A percentile compares a stretch with the other conserved stretches of the same genome.
Conservation (phyloP, 164 flowering plant species). For the Vitis labrusca region DNA sequence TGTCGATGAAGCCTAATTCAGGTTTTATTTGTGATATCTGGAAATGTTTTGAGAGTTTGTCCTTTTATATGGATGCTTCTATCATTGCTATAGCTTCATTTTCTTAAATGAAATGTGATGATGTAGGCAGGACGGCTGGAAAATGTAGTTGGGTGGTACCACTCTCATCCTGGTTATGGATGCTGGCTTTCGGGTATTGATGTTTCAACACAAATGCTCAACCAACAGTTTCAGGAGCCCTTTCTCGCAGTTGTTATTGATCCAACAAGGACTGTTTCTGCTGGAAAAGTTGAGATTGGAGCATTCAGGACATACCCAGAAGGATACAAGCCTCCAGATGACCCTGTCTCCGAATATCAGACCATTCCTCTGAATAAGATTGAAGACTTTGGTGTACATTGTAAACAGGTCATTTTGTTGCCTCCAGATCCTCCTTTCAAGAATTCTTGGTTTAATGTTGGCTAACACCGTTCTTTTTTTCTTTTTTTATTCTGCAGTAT, state of each 20-base stretch:
- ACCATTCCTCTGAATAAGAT: constrained; percentile 95
- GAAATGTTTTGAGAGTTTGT: background rate
- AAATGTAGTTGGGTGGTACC: constrained; percentile 99
- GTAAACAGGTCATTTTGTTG: constrained; percentile 71
- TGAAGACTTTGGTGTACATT: constrained; percentile 99
- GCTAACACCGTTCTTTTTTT: background rate
- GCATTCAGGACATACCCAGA: constrained; percentile 94
- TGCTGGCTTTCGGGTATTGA: constrained; percentile 99
- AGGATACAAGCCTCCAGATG: constrained; percentile 94
- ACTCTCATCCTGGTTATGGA: constrained; percentile 99
- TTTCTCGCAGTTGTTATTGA: constrained; percentile 97
- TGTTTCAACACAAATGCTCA: constrained; percentile 94
- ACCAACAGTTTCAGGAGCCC: constrained; percentile 95
- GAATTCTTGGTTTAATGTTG: background rate
- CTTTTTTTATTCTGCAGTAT: constrained; percentile 52
- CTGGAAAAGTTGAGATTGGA: constrained; percentile 98
- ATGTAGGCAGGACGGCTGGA: constrained; percentile 88
- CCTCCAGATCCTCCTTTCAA: background rate
- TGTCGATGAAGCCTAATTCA: background rate
- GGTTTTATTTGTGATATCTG: background rate
- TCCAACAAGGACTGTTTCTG: constrained; percentile 96
- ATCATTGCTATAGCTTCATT: no score
- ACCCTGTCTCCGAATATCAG: constrained; percentile 95
- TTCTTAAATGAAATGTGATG: background rate
- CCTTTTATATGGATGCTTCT: no score